Base-by-base conservation (phyloP, 225 moss, liverwort and hornwort species). In the Rhytidiadelphus loreus region DNA sequence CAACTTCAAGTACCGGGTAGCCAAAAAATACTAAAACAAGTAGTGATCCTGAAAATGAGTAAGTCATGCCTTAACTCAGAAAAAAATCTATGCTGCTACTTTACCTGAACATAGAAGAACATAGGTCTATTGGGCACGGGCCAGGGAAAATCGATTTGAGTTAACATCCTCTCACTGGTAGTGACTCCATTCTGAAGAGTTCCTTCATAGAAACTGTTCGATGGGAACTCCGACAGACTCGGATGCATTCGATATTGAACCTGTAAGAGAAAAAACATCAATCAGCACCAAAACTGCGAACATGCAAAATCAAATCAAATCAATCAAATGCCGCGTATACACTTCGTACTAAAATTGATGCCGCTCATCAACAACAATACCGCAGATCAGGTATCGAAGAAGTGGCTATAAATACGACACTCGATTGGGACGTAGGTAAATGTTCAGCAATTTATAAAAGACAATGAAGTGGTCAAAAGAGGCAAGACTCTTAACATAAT, bases 231-330 rank as follows among this genome's bases (percentile, higher is more conserved):
- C 17, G 98, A 99, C 59, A 99, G 91, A 86, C 97, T 95, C 61
- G 98, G 98, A 93, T 99, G 98, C 98, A 99, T 99, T 35, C 98
- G 95, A 95, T 99, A 99, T 90, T 99, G 97, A 91, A 99, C 98
- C 98, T 99, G 89, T 19, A 83, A 55, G 85, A 80, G 30, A 75
- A 74, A 30, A 71, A 83, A 60, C 59, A 66, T 56, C 28, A 69
- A 41, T 85, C 72, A 80, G 50, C 30, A 55, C 62, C 69, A 72
- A 25, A 22, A 30, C 63, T 66, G 21, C 37, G n/a, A 72, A 35
- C 78, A 46, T 53, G 56, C 57, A 81, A 83, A 86, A 52, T 53
- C 43, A 37, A 33, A 59, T 59, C 28, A 30, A 71, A 21, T 29
- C 52, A 56, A 63, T 56, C 20, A 58, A 52, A 52, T 35, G 25